A percentile compares a stretch with the other conserved stretches of the same genome.
phyloP scores from a whole-genome alignment of 192 early-diverging fungal genomes.

The Umbelopsis ramanniana region DNA sequence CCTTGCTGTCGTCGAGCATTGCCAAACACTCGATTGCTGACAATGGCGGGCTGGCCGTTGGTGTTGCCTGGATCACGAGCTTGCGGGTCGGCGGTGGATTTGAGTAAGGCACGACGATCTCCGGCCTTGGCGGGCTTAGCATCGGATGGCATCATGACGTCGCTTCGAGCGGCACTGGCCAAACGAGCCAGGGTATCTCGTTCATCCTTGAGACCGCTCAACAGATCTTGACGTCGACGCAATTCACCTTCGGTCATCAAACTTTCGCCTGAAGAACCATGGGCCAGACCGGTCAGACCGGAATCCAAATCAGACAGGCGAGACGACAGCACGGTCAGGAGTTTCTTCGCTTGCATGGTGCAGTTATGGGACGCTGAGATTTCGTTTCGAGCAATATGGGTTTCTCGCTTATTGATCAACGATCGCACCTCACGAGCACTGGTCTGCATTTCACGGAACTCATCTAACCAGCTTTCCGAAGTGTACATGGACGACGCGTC shows the following conservation, averaged over 20 bases:
- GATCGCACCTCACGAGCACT: constrained; percentile 74
- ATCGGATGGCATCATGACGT: constrained; percentile 22
- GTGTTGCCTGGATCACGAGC: not conserved
- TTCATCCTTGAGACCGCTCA: constrained; percentile 74
- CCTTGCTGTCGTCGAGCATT: constrained; percentile 53
- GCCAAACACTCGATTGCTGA: constrained; percentile 70
- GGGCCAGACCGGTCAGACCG: constrained; percentile 55
- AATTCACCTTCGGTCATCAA: constrained; percentile 75
- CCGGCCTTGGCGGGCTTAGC: constrained; percentile 28
- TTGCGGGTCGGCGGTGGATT: constrained; percentile 5
- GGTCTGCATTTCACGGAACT: constrained; percentile 65
- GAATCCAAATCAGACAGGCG: constrained; percentile 60
- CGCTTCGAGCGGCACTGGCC: constrained; percentile 56
- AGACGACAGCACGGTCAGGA: constrained; percentile 50
- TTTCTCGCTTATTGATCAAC: constrained; percentile 72
- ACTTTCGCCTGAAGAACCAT: constrained; percentile 46
- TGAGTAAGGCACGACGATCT: constrained; percentile 50
- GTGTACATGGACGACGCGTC: constrained; percentile 55
- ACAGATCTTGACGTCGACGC: constrained; percentile 77
- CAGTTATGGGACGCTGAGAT: constrained; percentile 79
- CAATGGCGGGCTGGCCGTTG: not conserved
- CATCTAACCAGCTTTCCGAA: constrained; percentile 82
- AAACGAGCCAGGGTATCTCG: constrained; percentile 64
- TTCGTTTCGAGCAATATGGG: constrained; percentile 73
- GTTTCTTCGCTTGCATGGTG: constrained; percentile 77